Conservation (phyloP, 257 asterid species). For the Ophiorrhiza pumila region DNA sequence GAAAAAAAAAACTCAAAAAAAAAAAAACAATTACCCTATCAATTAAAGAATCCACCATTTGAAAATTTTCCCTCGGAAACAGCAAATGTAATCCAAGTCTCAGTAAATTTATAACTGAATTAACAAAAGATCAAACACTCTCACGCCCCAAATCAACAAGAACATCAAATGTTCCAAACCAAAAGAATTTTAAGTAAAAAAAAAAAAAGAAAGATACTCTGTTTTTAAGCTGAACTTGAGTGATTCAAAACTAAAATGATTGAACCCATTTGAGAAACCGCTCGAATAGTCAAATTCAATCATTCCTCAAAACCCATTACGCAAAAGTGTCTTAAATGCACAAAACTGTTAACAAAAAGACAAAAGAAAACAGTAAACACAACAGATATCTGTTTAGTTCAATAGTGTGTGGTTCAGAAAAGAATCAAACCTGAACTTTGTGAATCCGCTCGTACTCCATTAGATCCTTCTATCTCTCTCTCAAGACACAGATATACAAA, state of each 20-base stretch:
- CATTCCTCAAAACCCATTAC: not conserved
- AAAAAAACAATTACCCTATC: not conserved
- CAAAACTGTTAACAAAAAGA: not conserved
- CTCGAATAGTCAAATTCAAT: conserved; percentile 1
- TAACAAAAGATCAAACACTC: not conserved
- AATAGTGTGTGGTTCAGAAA: not conserved
- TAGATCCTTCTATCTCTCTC: conserved; percentile 34
- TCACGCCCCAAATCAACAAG: conserved; percentile 5
- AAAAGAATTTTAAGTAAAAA: conserved; percentile 1
- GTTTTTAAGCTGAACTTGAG: not conserved
- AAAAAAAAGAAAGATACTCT: too few species aligned
- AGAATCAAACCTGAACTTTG: conserved; percentile 66
- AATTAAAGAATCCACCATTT: not conserved
- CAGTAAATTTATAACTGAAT: not conserved
- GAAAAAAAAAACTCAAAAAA: not conserved
- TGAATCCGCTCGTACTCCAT: conserved; percentile 99
- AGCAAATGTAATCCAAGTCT: not conserved
- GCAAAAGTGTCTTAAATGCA: not conserved
- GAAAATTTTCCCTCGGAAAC: not conserved
- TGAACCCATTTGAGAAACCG: not conserved
- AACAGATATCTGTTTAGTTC: not conserved
- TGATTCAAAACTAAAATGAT: not conserved
- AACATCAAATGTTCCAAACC: not conserved
- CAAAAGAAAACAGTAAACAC: not conserved
- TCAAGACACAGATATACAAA: conserved; percentile 8